Conservation (phyloP, 2,329 filamentous ascomycete genomes). For the Diaporthe ilicicola region DNA sequence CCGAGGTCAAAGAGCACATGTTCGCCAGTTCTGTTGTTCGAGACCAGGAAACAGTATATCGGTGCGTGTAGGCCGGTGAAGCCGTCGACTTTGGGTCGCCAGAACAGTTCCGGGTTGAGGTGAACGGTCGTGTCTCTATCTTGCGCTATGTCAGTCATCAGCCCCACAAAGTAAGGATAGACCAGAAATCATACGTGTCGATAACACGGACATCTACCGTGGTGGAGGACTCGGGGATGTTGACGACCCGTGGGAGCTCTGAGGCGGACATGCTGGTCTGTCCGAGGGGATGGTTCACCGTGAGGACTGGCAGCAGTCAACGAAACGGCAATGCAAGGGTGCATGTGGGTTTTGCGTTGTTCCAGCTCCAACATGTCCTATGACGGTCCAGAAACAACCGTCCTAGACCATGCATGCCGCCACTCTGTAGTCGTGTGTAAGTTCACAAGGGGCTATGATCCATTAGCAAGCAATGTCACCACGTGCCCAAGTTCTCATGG, state of each 20-base stretch:
- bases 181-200: slow-evolving; percentile 17
- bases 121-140: slow-evolving; percentile 8
- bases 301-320: background rate
- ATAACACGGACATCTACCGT: slow-evolving; percentile 19
- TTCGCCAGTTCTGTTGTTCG: slow-evolving; percentile 1
- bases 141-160: background rate
- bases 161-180: background rate
- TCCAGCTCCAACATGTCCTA: background rate
- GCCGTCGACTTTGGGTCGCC: slow-evolving; percentile 1
- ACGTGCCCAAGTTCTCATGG: background rate
- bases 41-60: slow-evolving; percentile 14
- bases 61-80: slow-evolving; percentile 15
- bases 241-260: background rate
- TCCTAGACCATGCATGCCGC: background rate
- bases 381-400: background rate
- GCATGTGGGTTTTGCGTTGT: background rate
- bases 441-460: background rate
- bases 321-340: background rate
- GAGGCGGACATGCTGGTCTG: background rate
- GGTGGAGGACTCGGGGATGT: slow-evolving; percentile 16
- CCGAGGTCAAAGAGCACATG: slow-evolving; percentile 46
- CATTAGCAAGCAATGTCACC: background rate
- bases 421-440: background rate
- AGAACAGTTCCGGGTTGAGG: slow-evolving; percentile 18
- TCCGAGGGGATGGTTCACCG: background rate